Evolutionary conservation across 768 basidiomycete species (phyloP), one percentile per base, ranked within the genome.

Genomic region (Boletus rubroflammeus): DNA sequence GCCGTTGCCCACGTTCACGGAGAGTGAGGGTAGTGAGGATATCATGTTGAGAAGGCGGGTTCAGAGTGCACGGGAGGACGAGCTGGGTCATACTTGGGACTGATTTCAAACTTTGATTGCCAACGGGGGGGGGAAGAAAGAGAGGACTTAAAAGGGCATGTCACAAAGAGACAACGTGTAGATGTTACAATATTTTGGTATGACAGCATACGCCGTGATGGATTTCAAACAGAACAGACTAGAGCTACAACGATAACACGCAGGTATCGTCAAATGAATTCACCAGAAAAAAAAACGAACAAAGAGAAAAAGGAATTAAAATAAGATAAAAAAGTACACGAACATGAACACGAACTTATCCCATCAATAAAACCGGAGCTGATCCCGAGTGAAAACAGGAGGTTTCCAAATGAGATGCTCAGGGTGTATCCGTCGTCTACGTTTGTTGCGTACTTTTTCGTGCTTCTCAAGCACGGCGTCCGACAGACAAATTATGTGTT

Each of bases 341-440:
- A n/a, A n/a, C n/a, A n/a, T n/a, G n/a, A n/a, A n/a, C n/a, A n/a
- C n/a, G n/a, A n/a, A n/a, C n/a, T n/a, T n/a, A n/a, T n/a, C n/a
- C n/a, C 44, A 44, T 70, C 58, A 70, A 51, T 65, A 70, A 63
- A 94, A 94, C 55, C 92, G 83, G 55, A 94, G 76, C 72, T 94
- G 91, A 62, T 93, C 92, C 57, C 91, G 81, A 47, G 90, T 90
- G 72, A 96, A 94, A 42, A 89, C 86, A 15, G 92, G 97, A 51
- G 97, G 96, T 70, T 95, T 97, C 97, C 97, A 99, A 60, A 83
- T 81, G 53, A 99, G 74, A 65, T 78, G 77, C 55, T 88, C 84
- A 31, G 96, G 76, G 59, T 90, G 80, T 59, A 99, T 95, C 51
- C 86, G 76, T 46, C 86, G 80, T 57, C 86, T 78, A 47, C 82